Evolutionary conservation across 163 green algal genomes (phyloP).

Genomic region (Coccomyxa subellipsoidea): DNA sequence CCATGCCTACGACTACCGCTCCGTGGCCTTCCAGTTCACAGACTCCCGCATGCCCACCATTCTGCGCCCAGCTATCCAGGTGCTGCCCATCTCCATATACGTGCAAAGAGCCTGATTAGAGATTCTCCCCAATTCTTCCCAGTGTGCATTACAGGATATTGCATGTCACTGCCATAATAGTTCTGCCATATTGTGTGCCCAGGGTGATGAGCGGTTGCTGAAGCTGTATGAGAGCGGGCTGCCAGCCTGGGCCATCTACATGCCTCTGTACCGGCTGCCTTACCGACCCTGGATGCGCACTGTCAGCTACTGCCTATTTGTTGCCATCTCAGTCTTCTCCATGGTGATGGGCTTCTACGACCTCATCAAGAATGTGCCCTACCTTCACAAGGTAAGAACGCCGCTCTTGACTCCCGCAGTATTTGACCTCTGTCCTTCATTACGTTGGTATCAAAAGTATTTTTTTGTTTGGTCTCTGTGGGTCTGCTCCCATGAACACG

Average conservation of each 20-base stretch:
- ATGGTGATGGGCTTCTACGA: constrained; percentile 67
- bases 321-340: constrained; percentile 72
- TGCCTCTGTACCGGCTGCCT: constrained; percentile 63
- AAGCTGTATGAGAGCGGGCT: constrained; percentile 64
- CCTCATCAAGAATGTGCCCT: constrained; percentile 80
- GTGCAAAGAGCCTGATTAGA: not conserved
- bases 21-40: constrained; percentile 31
- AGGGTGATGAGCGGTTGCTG: constrained; percentile 72
- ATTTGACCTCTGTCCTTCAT: no score
- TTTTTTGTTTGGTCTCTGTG: no score
- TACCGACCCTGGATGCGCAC: constrained; percentile 77
- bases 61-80: constrained; percentile 38
- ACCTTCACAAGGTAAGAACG: constrained; percentile 49
- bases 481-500: no score
- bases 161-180: not conserved
- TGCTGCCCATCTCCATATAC: not conserved
- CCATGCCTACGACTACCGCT: constrained; percentile 37
- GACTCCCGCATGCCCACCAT: constrained; percentile 26
- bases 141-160: not conserved
- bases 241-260: constrained; percentile 68
- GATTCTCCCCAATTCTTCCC: not conserved
- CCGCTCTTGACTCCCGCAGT: not conserved
- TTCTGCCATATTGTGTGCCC: not conserved
- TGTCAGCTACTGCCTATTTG: constrained; percentile 61
- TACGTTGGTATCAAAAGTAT: no score